Evolutionary conservation across 495 filamentous ascomycete species (phyloP).

Genomic region (Podospora sp.): DNA sequence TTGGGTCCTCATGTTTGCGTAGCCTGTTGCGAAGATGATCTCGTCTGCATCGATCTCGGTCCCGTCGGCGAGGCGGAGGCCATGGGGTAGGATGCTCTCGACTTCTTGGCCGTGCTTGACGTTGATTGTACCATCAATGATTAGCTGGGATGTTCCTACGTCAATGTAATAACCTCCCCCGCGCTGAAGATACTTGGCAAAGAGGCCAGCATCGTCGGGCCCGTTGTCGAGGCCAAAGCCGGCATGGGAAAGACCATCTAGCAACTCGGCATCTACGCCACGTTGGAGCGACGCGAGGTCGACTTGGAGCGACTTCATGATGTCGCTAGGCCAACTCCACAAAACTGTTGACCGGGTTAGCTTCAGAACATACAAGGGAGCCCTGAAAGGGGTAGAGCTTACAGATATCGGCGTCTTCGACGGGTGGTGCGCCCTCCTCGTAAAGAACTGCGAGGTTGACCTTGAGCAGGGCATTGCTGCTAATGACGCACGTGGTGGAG

Average conservation of each 20-base stretch:
- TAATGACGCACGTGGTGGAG: constrained; percentile 70
- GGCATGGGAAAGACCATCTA: constrained; percentile 63
- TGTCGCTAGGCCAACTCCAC: constrained; percentile 58
- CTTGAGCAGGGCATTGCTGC: constrained; percentile 49
- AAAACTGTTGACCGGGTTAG: constrained; percentile 15
- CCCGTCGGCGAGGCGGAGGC: constrained; percentile 68
- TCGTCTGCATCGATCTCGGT: constrained; percentile 72
- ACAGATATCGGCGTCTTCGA: constrained; percentile 65
- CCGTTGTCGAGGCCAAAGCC: constrained; percentile 74
- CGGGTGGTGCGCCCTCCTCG: constrained; percentile 60
- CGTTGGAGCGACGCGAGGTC: constrained; percentile 53
- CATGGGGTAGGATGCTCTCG: constrained; percentile 58
- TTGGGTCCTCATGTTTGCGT: constrained; percentile 73
- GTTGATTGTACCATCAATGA: constrained; percentile 74
- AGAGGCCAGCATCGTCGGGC: constrained; percentile 64
- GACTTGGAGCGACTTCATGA: constrained; percentile 59
- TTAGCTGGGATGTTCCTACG: constrained; percentile 72
- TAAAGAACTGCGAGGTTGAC: constrained; percentile 63
- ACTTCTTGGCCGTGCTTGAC: constrained; percentile 74
- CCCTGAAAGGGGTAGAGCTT: neutral
- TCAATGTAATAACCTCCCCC: constrained; percentile 85
- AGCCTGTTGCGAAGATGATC: constrained; percentile 83
- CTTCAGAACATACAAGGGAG: no score
- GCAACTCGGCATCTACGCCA: constrained; percentile 53
- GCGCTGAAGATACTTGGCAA: constrained; percentile 74